Evolutionary conservation across 306 rosid species (phyloP).

Genomic region (Medicago arabica): DNA sequence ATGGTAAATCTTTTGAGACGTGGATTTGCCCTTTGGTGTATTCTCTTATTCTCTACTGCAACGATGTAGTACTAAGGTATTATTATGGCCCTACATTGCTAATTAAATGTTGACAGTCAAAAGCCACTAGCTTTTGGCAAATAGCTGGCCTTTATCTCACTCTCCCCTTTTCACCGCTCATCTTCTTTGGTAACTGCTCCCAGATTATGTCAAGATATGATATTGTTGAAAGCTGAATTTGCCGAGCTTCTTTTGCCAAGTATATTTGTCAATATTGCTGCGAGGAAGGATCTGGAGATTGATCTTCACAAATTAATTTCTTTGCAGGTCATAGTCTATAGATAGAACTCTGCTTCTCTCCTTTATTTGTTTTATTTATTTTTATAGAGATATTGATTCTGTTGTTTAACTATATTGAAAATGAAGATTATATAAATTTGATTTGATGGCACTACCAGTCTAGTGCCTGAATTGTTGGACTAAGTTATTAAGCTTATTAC

Average conservation of each 20-base stretch:
- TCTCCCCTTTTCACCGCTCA: conserved; percentile 32
- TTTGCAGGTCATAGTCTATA: conserved; percentile 59
- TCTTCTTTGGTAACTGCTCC: conserved; percentile 32
- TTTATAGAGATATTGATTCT: conserved; percentile 19
- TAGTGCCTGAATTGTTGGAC: conserved; percentile 10
- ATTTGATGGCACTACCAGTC: background rate
- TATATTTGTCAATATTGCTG: conserved; percentile 75
- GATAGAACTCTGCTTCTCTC: conserved; percentile 18
- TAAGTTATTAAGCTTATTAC: conserved; percentile 18
- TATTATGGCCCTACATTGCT: conserved; percentile 33
- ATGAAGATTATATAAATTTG: background rate
- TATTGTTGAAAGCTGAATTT: conserved; percentile 75
- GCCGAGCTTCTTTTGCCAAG: conserved; percentile 87
- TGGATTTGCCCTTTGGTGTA: conserved; percentile 89
- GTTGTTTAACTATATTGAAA: conserved; percentile 6
- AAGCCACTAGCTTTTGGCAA: conserved; percentile 20
- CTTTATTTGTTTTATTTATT: background rate
- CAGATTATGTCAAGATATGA: conserved; percentile 93
- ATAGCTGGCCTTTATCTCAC: conserved; percentile 8
- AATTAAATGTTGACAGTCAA: conserved; percentile 8
- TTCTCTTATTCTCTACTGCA: conserved; percentile 70
- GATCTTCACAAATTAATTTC: conserved; percentile 72
- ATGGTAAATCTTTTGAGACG: conserved; percentile 71
- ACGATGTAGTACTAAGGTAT: conserved; percentile 84
- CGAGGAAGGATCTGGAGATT: conserved; percentile 73